Evolutionary conservation across 805 yeast species (phyloP), one percentile per base, ranked within the genome.

Genomic region (Teunomyces lycoperdinae): DNA sequence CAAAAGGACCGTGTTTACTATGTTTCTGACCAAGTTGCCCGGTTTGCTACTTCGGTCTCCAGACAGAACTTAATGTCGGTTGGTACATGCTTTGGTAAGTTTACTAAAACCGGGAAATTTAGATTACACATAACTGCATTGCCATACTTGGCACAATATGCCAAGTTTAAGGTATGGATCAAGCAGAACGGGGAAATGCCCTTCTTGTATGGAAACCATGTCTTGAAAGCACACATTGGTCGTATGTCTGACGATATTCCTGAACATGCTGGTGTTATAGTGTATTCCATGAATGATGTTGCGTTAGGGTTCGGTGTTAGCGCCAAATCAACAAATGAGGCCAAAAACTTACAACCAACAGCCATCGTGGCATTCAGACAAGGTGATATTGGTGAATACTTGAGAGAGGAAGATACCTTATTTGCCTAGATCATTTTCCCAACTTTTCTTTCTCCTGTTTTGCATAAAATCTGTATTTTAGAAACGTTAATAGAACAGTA

Each of bases 171-270:
- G 71, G 76, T 94, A 35, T 94, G 99, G 99, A 89, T 94, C 69
- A 94, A 94, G 68, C 84, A 83, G 44, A 94, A 94, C 63, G 99
- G 99, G 59, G 99, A 94, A 70, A 94, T 94, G 99, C 98, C 99
- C 10, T 94, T 86, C 65, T 71, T 94, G 55, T 94, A 94, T 60
- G 99, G 99, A 32, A 94, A 94, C 73, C 96, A 94, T 66, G 92
- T 92, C 26, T 76, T 94, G 57, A 94, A 94, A 66, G 99, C 99
- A 4, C 99, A 94, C 64, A 78, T 94, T 48, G 99, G 99, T 31
- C 85, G 90, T 60, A 89, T 94, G 87, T 87, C 96, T 47, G 99
- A 94, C 57, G 98, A 94, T 63, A 88, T 94, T 47, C 98, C 98
- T 28, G 98, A 92, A 68, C 99, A 94, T 63, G 94, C 96, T 1